Evolutionary conservation across 257 asterid genomes (phyloP).

Genomic region (Cruciata laevipes): DNA sequence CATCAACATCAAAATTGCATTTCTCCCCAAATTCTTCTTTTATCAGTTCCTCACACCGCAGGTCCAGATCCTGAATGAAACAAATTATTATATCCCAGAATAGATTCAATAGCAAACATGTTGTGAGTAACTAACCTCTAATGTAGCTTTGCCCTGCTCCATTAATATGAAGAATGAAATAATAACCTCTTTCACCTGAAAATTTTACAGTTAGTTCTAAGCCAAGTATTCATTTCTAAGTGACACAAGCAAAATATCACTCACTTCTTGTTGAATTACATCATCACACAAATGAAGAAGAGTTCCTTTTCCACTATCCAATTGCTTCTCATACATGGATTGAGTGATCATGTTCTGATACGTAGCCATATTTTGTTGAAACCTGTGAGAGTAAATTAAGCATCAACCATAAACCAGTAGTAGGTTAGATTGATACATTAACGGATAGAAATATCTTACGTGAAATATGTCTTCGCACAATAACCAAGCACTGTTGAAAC

Average conservation of each 20-base stretch:
- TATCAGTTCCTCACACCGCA: conserved; percentile 80
- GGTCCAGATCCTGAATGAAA: conserved; percentile 70
- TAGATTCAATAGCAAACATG: neutral
- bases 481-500: conserved; percentile 94
- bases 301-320: conserved; percentile 96
- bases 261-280: conserved; percentile 96
- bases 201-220: neutral
- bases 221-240: neutral
- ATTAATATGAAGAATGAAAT: conserved; percentile 85
- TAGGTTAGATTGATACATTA: neutral
- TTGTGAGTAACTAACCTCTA: conserved; percentile 44
- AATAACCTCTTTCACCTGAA: conserved; percentile 98
- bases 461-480: conserved; percentile 93
- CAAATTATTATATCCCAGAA: conserved; percentile 1
- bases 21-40: conserved; percentile 80
- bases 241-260: neutral
- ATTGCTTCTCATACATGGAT: conserved; percentile 97
- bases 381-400: conserved; percentile 43
- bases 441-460: conserved; percentile 35
- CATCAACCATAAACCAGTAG: conserved; percentile 14
- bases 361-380: conserved; percentile 86
- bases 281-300: conserved; percentile 98
- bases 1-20: conserved; percentile 89
- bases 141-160: conserved; percentile 96
- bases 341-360: conserved; percentile 94